These are phyloP conservation scores for Aspergillus biplanus DNA, from an alignment of 495 filamentous ascomycete genomes.

Conservation along the genomic window DNA sequence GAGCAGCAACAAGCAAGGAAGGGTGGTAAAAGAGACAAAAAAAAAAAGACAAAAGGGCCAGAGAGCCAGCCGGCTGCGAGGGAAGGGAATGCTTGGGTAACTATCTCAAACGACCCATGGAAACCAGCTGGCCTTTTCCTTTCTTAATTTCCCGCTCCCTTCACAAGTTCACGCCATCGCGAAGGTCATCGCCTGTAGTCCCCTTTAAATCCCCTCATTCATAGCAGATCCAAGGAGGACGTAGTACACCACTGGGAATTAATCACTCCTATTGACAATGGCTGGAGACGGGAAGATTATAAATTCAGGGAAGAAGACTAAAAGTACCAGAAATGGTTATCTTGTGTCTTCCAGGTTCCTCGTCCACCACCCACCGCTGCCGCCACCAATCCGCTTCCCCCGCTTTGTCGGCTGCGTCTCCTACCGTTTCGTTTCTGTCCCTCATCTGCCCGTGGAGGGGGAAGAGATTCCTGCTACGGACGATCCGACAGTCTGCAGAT, in stretches of 20 bases:
- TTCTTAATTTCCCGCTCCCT: too few species aligned
- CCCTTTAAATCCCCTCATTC: too few species aligned
- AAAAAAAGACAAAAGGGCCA: not conserved
- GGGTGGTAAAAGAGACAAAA: not conserved
- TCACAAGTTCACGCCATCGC: too few species aligned
- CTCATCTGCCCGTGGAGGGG: slow-evolving; percentile 2
- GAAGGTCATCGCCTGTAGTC: too few species aligned
- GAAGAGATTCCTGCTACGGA: not conserved
- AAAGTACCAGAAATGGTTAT: slow-evolving; percentile 2
- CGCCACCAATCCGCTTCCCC: slow-evolving; percentile 10
- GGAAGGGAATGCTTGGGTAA: not conserved
- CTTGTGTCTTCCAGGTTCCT: not conserved
- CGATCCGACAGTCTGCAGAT: slow-evolving; percentile 1
- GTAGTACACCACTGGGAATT: too few species aligned
- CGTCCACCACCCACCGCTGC: not conserved
- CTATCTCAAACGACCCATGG: too few species aligned
- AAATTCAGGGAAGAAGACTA: not conserved
- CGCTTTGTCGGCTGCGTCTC: slow-evolving; percentile 16
- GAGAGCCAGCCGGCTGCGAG: not conserved
- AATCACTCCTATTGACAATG: too few species aligned
- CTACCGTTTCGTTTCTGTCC: slow-evolving; percentile 4
- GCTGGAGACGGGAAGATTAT: too few species aligned
- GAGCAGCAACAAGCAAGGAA: not conserved
- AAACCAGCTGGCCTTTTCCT: too few species aligned
- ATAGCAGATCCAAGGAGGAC: too few species aligned